Evolutionary conservation across 306 rosid species (phyloP), one percentile per base, ranked within the genome.

Genomic region (Trifolium repens): DNA sequence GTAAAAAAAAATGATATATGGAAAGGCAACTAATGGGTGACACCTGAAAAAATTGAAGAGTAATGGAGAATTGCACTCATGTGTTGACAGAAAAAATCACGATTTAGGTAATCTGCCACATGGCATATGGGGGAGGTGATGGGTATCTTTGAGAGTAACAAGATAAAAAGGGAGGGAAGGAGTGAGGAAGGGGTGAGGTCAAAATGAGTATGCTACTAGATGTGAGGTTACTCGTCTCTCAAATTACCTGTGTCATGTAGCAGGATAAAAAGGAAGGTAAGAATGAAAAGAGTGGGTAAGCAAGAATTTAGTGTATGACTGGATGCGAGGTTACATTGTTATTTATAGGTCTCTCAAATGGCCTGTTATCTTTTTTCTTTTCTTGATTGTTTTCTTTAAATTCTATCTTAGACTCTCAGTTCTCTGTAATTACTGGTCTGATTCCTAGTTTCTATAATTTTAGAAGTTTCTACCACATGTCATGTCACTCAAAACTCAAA

Each of bases 71-170:
- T 49, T 69, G 53, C 22, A 47, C 72, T 49, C 54, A 14, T 24
- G 39, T 49, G 2, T 14, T 9, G 7, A 35, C 27, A 39, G 19
- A 39, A 64, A 11, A 64, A 37, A 9, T 24, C 34, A 55, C 26
- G 14, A 24, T 55, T 55, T 9, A 22, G 62, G 62, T 9, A 55
- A 22, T 55, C 34, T 22, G 15, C 34, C 34, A 55, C 34, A 19
- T 13, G 34, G 62, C 2, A 55, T 32, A 22, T 24, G 34, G 62
- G 34, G 62, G 13, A 67, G 47, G 34, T 11, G 24, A 47, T 35
- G 55, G 14, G 43, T 19, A 49, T 69, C 53, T 60, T 65, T 46
- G 69, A 46, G 73, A 68, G 52, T 66, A 75, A 47, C 71, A 19
- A 19, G 62, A 58, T 46, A 17, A 32, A 67, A 67, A 13, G 46